Evolutionary conservation across 2,329 filamentous ascomycete genomes (phyloP), one percentile per base, ranked within the genome.

Genomic region (Colletotrichum viniferum): DNA sequence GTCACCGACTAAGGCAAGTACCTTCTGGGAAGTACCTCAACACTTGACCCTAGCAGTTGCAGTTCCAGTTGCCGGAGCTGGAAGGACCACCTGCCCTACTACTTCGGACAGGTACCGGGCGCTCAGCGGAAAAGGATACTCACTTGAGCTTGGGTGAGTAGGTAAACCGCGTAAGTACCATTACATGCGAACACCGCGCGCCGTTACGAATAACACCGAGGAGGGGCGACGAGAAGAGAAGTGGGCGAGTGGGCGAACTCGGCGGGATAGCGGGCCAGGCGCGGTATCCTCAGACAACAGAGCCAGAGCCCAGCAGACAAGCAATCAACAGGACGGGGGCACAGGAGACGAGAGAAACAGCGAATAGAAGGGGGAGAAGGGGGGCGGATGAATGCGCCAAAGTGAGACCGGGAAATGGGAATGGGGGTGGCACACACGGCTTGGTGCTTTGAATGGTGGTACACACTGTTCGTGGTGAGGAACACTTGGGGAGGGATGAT

Each of bases 1-100:
- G 73, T 75, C 73, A 75, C 73, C 73, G 73, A 75, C 63, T 63
- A 69, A 58, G 55, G 68, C 55, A 66, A 72, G 68, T 75, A 69
- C 69, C 52, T 62, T 36, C 14, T 62, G 58, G 14, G 32, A 69
- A 62, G 67, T 69, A 69, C 38, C 67, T 26, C 56, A 69, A 62
- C 56, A 62, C 36, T 62, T 34, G 67, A 62, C 67, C 67, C 56
- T 69, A 36, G 67, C 56, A 62, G 64, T 67, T 67, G 28, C 26
- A 21, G 30, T 61, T 48, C 55, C 52, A 62, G 28, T 55, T 64
- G 55, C 43, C 36, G 34, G 66, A 69, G 14, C 52, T 63, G 43
- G 43, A 52, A 24, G 43, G 43, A 52, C 43, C 43, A 52, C 26
- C 13, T 68, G 60, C 56, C 69, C 58, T 75, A 34, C 62, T 56